These are phyloP conservation scores for Penicillium sp. DNA, from an alignment of 2,329 filamentous ascomycete species.

Conservation along the genomic window DNA sequence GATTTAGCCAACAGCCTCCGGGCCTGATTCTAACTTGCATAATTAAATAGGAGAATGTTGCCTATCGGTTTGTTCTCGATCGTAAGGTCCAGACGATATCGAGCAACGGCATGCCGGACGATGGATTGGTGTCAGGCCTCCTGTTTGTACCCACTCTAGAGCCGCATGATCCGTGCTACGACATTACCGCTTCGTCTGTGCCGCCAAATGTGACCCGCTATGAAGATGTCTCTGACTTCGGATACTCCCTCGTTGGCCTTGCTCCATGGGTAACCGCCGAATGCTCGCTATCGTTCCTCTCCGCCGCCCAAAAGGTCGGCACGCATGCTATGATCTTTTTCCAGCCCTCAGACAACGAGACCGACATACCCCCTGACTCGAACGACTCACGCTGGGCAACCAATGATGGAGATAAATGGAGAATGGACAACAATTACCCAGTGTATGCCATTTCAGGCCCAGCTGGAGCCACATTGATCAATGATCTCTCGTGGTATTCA, in stretches of 20 bases:
- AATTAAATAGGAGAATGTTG: constrained; percentile 22
- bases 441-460: constrained; percentile 70
- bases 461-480: constrained; percentile 60
- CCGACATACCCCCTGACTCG: constrained; percentile 55
- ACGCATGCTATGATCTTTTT: constrained; percentile 54
- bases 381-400: constrained; percentile 62
- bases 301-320: constrained; percentile 51
- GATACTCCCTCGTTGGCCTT: constrained; percentile 68
- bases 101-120: constrained; percentile 53
- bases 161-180: constrained; percentile 52
- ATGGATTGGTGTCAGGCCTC: constrained; percentile 62
- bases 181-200: constrained; percentile 56
- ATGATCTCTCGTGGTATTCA: constrained; percentile 65
- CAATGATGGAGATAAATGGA: constrained; percentile 63
- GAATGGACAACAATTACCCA: constrained; percentile 60
- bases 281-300: constrained; percentile 67
- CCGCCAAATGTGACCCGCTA: constrained; percentile 66
- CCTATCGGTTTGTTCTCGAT: constrained; percentile 32
- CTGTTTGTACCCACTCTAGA: constrained; percentile 72
- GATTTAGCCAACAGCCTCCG: not conserved
- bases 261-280: constrained; percentile 72
- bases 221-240: constrained; percentile 54
- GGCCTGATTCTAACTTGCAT: not conserved
- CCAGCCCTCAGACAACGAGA: constrained; percentile 38
- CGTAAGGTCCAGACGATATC: constrained; percentile 68